Evolutionary conservation across 805 yeast genomes (phyloP), one percentile per base, ranked within the genome.

Genomic region (Candida verbasci): DNA sequence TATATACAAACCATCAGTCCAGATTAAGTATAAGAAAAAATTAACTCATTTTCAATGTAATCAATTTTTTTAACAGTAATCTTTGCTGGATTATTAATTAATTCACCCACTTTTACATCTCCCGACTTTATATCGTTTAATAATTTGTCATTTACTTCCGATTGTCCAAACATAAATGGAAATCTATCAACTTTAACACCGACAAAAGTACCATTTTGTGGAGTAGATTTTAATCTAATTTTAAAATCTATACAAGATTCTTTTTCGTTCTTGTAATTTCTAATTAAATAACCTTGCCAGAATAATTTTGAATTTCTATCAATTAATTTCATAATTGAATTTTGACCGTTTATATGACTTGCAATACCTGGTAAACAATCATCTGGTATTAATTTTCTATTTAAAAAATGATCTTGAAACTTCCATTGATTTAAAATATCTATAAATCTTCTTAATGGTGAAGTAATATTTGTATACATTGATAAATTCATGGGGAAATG

Each of bases 391-490:
- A 24, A 22, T 3, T n/a, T 15, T 21, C 31, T 24, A 5, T 38
- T 28, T 14, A 47, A 29, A 17, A 49, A 42, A 42, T 37, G 41
- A 8, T 42, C 45, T 39, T 56, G 57, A 28, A 86, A 43, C 48
- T 84, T 91, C 76, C 89, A 75, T 50, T 89, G 97, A 49, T 82
- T 81, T 7, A 88, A 55, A 42, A 88, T 58, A 55, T 91, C 97
- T 6, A 83, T 80, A 46, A 75, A 83, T 45, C 97, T 67, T 54
- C 97, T 70, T 44, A 93, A 64, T 2, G 98, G 97, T 0, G 97
- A 88, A 0, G 97, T 89, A 7, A 85, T 81, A 14, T 86, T 83
- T 4, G 82, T 68, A 50, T 89, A 87, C 5, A 62, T 53, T 0
- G 59, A 55, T 7, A 85, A 58, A 3, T 89, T 94, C 18, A 87